These are phyloP conservation scores for Candida fluviatilis DNA, from an alignment of 805 yeast genomes.

Conservation along the genomic window DNA sequence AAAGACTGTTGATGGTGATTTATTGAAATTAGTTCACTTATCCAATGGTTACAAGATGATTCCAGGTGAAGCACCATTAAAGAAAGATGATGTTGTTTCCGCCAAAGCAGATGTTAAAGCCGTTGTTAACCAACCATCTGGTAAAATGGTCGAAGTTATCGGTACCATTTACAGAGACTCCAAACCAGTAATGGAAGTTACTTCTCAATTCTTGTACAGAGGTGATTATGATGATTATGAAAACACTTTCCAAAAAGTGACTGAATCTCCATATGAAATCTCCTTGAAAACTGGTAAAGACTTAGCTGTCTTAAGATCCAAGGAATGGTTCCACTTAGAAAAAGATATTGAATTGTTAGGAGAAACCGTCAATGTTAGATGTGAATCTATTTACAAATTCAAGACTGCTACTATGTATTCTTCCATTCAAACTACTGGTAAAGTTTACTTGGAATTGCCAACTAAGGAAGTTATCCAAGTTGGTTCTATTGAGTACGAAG, in stretches of 20 bases:
- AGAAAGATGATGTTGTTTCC: conserved; percentile 80
- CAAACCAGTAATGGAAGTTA: conserved; percentile 85
- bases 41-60: conserved; percentile 92
- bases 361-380: conserved; percentile 83
- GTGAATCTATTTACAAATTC: conserved; percentile 78
- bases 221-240: conserved; percentile 85
- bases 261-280: conserved; percentile 85
- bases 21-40: conserved; percentile 88
- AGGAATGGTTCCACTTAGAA: conserved; percentile 95
- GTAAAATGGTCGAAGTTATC: conserved; percentile 92
- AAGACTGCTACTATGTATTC: conserved; percentile 73
- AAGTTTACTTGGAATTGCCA: conserved; percentile 82
- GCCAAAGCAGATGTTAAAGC: conserved; percentile 83
- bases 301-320: conserved; percentile 86
- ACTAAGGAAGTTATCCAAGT: conserved; percentile 83
- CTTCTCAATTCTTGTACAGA: conserved; percentile 93
- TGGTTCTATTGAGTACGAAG: conserved; percentile 81
- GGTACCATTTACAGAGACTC: conserved; percentile 80
- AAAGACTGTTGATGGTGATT: conserved; percentile 90
- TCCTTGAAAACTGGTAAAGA: conserved; percentile 73
- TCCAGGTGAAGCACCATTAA: conserved; percentile 86
- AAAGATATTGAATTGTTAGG: conserved; percentile 65
- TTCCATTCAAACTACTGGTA: conserved; percentile 80
- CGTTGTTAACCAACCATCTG: conserved; percentile 85
- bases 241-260: conserved; percentile 84